Conservation (phyloP, 2,329 filamentous ascomycete genomes). For the Graphiopsis chlorocephala region DNA sequence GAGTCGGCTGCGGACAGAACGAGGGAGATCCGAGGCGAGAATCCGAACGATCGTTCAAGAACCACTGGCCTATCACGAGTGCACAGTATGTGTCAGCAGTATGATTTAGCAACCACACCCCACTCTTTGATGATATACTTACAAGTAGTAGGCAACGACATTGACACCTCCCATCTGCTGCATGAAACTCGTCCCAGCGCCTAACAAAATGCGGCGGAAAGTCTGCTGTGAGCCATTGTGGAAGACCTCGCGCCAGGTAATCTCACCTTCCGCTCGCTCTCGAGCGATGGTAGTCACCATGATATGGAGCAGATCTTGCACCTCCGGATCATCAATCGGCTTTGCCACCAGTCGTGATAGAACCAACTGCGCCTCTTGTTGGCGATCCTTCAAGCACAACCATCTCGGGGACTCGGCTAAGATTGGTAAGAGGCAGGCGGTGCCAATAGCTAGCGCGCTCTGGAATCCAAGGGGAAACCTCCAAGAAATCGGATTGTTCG, state of each 20-base stretch:
- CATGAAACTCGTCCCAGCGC: slow-evolving; percentile 42
- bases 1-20: slow-evolving; percentile 19
- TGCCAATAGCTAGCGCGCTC: slow-evolving; percentile 19
- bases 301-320: slow-evolving; percentile 17
- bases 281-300: slow-evolving; percentile 20
- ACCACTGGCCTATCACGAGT: slow-evolving; percentile 12
- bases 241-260: slow-evolving; percentile 19
- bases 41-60: slow-evolving; percentile 20
- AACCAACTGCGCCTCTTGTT: slow-evolving; percentile 19
- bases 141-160: slow-evolving; percentile 18
- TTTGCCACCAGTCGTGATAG: slow-evolving; percentile 18
- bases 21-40: slow-evolving; percentile 18
- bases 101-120: not conserved
- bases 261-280: slow-evolving; percentile 19
- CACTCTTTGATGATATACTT: not conserved
- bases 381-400: slow-evolving; percentile 20
- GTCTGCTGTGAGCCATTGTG: slow-evolving; percentile 46
- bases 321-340: slow-evolving; percentile 16
- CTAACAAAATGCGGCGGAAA: slow-evolving; percentile 62
- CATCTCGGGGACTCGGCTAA: slow-evolving; percentile 22
- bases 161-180: slow-evolving; percentile 21
- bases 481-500: slow-evolving; percentile 18
- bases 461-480: slow-evolving; percentile 23
- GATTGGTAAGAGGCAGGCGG: slow-evolving; percentile 14
- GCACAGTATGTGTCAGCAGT: not conserved